These are phyloP conservation scores for Trichoderma sp. DNA, from an alignment of 2,329 filamentous ascomycete species.

Conservation along the genomic window DNA sequence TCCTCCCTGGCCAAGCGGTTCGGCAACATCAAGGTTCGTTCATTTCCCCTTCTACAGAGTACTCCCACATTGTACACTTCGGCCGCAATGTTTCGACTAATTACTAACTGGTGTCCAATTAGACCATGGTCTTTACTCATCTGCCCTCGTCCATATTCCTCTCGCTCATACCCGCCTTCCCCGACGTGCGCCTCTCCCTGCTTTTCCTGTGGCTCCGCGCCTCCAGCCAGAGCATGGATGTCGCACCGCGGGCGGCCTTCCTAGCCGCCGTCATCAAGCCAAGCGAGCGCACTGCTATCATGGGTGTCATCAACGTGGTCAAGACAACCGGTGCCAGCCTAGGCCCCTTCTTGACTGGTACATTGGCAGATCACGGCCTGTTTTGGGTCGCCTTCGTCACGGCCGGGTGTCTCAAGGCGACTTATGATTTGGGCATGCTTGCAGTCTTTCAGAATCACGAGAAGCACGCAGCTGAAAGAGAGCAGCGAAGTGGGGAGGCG, in stretches of 20 bases:
- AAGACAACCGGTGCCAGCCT: slow-evolving; percentile 63
- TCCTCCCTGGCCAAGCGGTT: slow-evolving; percentile 54
- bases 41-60: neutral
- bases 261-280: slow-evolving; percentile 63
- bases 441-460: slow-evolving; percentile 29
- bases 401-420: slow-evolving; percentile 61
- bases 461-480: slow-evolving; percentile 2
- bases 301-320: slow-evolving; percentile 68
- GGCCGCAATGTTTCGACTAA: neutral
- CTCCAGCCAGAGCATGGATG: slow-evolving; percentile 66
- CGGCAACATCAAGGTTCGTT: slow-evolving; percentile 59
- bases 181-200: slow-evolving; percentile 52
- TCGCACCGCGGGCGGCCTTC: slow-evolving; percentile 68
- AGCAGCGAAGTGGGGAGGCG: neutral
- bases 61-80: neutral
- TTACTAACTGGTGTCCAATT: neutral
- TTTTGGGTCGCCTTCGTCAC: slow-evolving; percentile 63
- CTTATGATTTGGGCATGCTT: slow-evolving; percentile 59
- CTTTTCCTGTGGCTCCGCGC: slow-evolving; percentile 61
- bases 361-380: slow-evolving; percentile 52
- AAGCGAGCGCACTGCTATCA: slow-evolving; percentile 66
- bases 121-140: slow-evolving; percentile 76
- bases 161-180: slow-evolving; percentile 59
- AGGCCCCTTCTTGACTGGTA: slow-evolving; percentile 64
- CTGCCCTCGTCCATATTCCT: slow-evolving; percentile 67